Conservation (phyloP, 176 grass and related monocot species). For the Aegilops sharonensis region DNA sequence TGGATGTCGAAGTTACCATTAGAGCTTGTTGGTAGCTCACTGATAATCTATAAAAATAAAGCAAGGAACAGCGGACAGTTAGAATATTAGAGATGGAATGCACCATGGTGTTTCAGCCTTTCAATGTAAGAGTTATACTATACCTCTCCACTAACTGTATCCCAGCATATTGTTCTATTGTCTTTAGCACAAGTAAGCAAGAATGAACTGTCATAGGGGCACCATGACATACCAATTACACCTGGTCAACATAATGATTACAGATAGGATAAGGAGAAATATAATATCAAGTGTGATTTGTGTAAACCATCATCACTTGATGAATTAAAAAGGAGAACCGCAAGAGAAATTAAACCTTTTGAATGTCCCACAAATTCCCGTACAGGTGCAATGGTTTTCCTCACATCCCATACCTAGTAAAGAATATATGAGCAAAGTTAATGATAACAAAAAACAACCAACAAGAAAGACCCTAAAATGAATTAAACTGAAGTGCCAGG, state of each 20-base stretch:
- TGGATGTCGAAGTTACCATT: constrained; percentile 97
- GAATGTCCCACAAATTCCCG: constrained; percentile 94
- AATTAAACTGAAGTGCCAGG: not conserved
- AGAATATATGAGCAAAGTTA: constrained; percentile 25
- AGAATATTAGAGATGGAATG: not conserved
- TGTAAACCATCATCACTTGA: constrained; percentile 14
- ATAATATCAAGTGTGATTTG: not conserved
- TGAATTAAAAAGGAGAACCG: constrained; percentile 18
- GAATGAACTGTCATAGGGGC: constrained; percentile 95
- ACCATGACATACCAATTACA: constrained; percentile 99
- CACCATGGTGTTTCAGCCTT: not conserved
- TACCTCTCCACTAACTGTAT: constrained; percentile 97
- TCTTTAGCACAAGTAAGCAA: constrained; percentile 98
- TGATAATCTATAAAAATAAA: constrained; percentile 68
- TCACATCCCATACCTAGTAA: constrained; percentile 98
- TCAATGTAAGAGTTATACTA: not conserved
- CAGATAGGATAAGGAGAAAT: constrained; percentile 22
- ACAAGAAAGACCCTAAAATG: not conserved
- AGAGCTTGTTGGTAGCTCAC: constrained; percentile 83
- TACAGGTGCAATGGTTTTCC: constrained; percentile 95
- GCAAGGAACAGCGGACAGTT: constrained; percentile 15
- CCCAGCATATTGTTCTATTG: constrained; percentile 99
- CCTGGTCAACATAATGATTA: constrained; percentile 47
- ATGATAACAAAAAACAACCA: not conserved
- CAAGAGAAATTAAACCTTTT: constrained; percentile 68